These are phyloP conservation scores for Cryptococcus jaspeensis DNA, from an alignment of 1,284 basidiomycete genomes.

Conservation along the genomic window DNA sequence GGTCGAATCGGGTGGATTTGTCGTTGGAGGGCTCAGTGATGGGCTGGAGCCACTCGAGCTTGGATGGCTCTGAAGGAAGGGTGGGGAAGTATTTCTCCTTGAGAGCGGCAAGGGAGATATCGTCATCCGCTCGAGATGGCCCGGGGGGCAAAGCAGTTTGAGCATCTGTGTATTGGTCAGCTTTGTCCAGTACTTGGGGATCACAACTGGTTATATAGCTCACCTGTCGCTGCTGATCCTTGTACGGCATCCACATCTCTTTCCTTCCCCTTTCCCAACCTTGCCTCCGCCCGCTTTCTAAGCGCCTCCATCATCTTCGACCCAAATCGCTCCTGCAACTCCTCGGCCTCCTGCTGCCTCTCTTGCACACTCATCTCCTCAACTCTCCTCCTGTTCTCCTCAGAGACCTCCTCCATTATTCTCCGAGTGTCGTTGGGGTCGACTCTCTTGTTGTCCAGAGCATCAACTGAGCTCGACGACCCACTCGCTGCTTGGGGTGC, in stretches of 20 bases:
- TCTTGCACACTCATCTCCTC: slow-evolving; percentile 62
- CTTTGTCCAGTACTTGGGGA: too few species aligned
- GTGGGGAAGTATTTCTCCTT: slow-evolving; percentile 76
- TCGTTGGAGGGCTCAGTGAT: slow-evolving; percentile 21
- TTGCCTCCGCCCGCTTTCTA: slow-evolving; percentile 56
- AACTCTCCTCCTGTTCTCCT: slow-evolving; percentile 60
- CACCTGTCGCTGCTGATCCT: neutral
- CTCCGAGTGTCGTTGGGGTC: slow-evolving; percentile 2
- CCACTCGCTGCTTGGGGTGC: too few species aligned
- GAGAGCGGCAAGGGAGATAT: neutral
- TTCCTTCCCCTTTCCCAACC: slow-evolving; percentile 9
- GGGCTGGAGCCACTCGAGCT: slow-evolving; percentile 76
- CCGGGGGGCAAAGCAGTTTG: neutral
- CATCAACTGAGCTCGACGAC: too few species aligned
- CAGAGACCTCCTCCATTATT: slow-evolving; percentile 21
- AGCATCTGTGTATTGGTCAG: neutral
- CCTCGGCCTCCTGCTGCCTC: slow-evolving; percentile 59
- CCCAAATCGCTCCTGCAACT: slow-evolving; percentile 69
- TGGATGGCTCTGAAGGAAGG: slow-evolving; percentile 59
- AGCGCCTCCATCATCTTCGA: slow-evolving; percentile 62
- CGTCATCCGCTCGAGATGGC: neutral
- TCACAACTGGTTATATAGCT: neutral
- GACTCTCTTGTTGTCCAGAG: too few species aligned
- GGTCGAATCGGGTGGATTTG: slow-evolving; percentile 62
- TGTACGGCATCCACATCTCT: neutral